phyloP scores from a whole-genome alignment of 1,284 basidiomycete genomes.

The Cryptococcus neoformans region DNA sequence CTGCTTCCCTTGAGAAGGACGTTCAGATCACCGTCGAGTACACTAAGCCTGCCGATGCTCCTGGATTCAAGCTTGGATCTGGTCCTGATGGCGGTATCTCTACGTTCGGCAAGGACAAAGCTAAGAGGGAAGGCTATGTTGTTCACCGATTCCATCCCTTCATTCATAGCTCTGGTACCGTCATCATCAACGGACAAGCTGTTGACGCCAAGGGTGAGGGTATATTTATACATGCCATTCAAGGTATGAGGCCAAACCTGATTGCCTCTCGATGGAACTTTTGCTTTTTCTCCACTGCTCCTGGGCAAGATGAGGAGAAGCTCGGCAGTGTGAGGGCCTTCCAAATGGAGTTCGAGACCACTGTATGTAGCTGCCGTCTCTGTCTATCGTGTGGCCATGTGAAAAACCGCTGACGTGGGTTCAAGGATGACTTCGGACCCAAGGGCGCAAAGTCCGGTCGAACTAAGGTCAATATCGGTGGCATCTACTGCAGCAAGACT shows the following conservation, averaged over 20 bases:
- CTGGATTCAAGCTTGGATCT: slow-evolving; percentile 89
- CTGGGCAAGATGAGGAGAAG: slow-evolving; percentile 58
- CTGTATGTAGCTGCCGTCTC: slow-evolving; percentile 36
- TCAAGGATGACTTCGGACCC: slow-evolving; percentile 62
- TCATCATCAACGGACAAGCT: slow-evolving; percentile 70
- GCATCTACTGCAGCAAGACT: slow-evolving; percentile 27
- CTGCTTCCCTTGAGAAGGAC: slow-evolving; percentile 73
- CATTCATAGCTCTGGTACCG: slow-evolving; percentile 62
- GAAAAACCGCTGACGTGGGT: not conserved
- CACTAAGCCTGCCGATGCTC: slow-evolving; percentile 63
- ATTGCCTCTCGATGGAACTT: slow-evolving; percentile 96
- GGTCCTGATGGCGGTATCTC: slow-evolving; percentile 86
- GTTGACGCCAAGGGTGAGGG: slow-evolving; percentile 70
- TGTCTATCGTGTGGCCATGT: not conserved
- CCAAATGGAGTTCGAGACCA: slow-evolving; percentile 96
- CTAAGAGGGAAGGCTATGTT: slow-evolving; percentile 76
- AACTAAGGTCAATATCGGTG: slow-evolving; percentile 79
- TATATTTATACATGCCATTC: slow-evolving; percentile 94
- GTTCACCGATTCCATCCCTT: slow-evolving; percentile 91
- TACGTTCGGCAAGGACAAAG: slow-evolving; percentile 73
- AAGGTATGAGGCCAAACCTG: slow-evolving; percentile 96
- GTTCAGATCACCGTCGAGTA: slow-evolving; percentile 77
- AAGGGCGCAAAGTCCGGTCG: slow-evolving; percentile 72
- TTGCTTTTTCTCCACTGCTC: slow-evolving; percentile 66
- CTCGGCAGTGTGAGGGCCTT: slow-evolving; percentile 75